phyloP scores from a whole-genome alignment of 768 basidiomycete genomes.

The Xerocomus brunneocitrinus region DNA sequence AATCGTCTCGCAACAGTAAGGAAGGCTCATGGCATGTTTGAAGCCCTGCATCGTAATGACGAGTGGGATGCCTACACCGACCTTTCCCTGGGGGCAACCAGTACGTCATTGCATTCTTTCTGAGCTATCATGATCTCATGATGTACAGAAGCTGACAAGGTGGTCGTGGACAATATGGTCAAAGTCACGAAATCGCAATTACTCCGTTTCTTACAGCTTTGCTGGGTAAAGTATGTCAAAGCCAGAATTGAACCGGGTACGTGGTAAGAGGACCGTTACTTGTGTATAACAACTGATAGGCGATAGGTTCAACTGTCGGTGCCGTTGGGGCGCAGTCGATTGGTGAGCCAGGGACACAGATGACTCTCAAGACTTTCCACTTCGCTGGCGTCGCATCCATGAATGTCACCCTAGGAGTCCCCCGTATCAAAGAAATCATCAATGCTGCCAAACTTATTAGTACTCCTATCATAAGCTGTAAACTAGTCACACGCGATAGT shows the following conservation, averaged over 20 bases:
- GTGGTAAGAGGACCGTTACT: not conserved
- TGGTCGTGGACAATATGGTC: constrained; percentile 81
- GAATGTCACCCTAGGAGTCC: constrained; percentile 99
- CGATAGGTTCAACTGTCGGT: constrained; percentile 88
- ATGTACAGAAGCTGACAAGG: constrained; percentile 55
- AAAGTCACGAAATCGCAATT: constrained; percentile 87
- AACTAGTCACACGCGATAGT: constrained; percentile 76
- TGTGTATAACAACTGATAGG: not conserved
- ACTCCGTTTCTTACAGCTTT: constrained; percentile 73
- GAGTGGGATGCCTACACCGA: constrained; percentile 81
- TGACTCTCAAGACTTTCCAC: constrained; percentile 99
- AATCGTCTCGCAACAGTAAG: constrained; percentile 63
- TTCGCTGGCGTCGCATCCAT: constrained; percentile 99
- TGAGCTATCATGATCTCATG: not conserved
- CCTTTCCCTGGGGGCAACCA: constrained; percentile 67
- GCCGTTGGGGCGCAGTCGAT: constrained; percentile 99
- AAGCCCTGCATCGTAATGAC: constrained; percentile 65
- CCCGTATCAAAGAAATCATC: constrained; percentile 99
- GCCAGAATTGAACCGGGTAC: constrained; percentile 94
- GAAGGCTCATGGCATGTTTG: constrained; percentile 74
- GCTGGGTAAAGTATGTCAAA: constrained; percentile 88
- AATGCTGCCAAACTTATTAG: constrained; percentile 97
- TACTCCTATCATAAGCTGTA: constrained; percentile 97
- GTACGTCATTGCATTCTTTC: constrained; percentile 37
- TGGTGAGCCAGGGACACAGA: constrained; percentile 98